phyloP scores from a whole-genome alignment of 371 early-diverging fungal genomes.

The Sporodiniella umbellata region DNA sequence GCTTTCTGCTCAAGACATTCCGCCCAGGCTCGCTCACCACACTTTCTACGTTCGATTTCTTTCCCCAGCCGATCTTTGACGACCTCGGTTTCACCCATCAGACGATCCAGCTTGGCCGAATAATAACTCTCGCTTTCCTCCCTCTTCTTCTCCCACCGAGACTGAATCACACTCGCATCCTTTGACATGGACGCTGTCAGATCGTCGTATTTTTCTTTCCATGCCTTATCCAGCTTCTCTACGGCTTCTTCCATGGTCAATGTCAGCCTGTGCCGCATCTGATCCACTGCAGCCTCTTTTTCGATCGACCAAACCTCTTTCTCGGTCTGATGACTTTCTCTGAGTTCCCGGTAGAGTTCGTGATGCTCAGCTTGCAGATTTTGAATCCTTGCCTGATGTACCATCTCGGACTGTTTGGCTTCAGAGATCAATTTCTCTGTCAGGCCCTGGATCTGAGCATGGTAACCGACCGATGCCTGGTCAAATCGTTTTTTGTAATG shows the following conservation, averaged over 20 bases:
- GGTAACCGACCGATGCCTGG: slow-evolving; percentile 3
- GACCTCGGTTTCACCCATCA: slow-evolving; percentile 33
- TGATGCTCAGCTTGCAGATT: slow-evolving; percentile 29
- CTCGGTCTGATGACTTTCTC: slow-evolving; percentile 28
- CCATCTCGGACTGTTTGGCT: slow-evolving; percentile 21
- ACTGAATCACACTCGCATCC: slow-evolving; percentile 29
- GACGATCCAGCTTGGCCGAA: slow-evolving; percentile 6
- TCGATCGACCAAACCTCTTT: slow-evolving; percentile 28
- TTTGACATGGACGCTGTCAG: slow-evolving; percentile 32
- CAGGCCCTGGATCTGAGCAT: slow-evolving; percentile 11
- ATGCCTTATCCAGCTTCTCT: slow-evolving; percentile 14
- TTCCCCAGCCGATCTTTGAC: slow-evolving; percentile 33
- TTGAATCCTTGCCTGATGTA: slow-evolving; percentile 22
- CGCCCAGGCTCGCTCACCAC: slow-evolving; percentile 5
- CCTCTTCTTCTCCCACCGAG: slow-evolving; percentile 32
- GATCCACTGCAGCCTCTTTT: slow-evolving; percentile 16
- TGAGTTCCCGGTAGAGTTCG: slow-evolving; percentile 20
- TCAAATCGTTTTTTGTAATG: slow-evolving; percentile 10
- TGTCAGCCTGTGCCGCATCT: slow-evolving; percentile 6
- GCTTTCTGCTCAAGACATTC: too few species aligned
- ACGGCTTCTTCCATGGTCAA: slow-evolving; percentile 17
- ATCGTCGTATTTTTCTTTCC: slow-evolving; percentile 34
- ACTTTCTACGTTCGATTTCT: slow-evolving; percentile 31
- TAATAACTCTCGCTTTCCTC: slow-evolving; percentile 13
- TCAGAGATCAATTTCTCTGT: slow-evolving; percentile 27